A percentile compares a stretch with the other conserved stretches of the same genome.
Evolutionary conservation across 2,329 filamentous ascomycete genomes (phyloP).

Genomic region (Trichoderma atrobrunneum): DNA sequence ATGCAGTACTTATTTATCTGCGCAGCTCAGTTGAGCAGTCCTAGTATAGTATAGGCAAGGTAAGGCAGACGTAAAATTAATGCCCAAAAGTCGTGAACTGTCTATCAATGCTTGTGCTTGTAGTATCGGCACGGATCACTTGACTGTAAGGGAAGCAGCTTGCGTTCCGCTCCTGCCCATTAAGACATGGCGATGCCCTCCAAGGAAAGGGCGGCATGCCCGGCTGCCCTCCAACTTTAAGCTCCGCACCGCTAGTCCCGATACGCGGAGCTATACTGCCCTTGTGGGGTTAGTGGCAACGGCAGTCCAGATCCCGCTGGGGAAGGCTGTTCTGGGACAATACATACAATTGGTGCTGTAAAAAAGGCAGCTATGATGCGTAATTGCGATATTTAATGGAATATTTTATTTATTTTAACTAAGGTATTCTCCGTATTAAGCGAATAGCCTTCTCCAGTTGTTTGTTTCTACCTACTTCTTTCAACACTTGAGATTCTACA

Average conservation of each 20-base stretch:
- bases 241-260: neutral
- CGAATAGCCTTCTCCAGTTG: neutral
- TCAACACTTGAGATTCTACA: neutral
- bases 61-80: neutral
- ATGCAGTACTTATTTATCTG: conserved; percentile 6
- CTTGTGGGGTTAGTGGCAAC: neutral
- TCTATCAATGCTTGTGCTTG: neutral
- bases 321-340: neutral
- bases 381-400: neutral
- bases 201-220: conserved; percentile 12
- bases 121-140: neutral
- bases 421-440: neutral
- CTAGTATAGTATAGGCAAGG: neutral
- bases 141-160: conserved; percentile 8
- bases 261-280: neutral
- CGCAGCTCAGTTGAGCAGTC: neutral
- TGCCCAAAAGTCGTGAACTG: neutral
- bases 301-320: neutral
- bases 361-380: neutral
- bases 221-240: conserved; percentile 9
- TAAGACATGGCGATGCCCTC: conserved; percentile 5
- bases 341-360: neutral
- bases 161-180: conserved; percentile 9
- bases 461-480: neutral
- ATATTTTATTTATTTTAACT: neutral